Evolutionary conservation across 176 grass and related monocot species (phyloP).

Genomic region (Bothriochloa decipiens): DNA sequence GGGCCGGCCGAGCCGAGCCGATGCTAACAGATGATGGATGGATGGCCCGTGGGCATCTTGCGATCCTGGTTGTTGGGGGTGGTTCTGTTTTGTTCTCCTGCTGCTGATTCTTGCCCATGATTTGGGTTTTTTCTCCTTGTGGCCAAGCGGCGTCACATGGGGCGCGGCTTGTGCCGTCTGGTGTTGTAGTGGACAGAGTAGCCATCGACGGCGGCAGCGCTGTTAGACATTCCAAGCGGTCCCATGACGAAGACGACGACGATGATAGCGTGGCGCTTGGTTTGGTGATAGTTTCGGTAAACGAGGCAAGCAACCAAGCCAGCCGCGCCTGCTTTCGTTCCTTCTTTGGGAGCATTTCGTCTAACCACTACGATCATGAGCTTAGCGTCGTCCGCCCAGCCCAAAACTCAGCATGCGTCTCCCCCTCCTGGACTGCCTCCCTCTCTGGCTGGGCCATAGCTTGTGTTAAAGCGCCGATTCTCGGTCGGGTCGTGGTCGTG

Average conservation of each 20-base stretch:
- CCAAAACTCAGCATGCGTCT: no score
- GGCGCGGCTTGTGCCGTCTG: neutral
- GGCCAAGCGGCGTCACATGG: neutral
- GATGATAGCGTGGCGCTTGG: neutral
- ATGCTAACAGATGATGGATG: neutral
- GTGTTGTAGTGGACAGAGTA: no score
- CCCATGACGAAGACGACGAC: neutral
- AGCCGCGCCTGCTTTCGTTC: no score
- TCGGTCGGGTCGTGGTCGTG: no score
- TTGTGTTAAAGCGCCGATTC: no score
- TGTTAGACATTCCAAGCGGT: constrained; percentile 1
- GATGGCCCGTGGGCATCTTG: constrained; percentile 41
- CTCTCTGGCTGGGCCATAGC: no score
- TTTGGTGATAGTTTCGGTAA: no score
- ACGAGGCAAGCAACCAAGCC: no score
- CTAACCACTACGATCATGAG: neutral
- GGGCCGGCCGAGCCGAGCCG: no score
- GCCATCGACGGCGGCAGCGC: constrained; percentile 29
- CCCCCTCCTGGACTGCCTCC: no score
- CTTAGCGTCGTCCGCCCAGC: no score
- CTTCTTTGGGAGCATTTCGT: neutral
- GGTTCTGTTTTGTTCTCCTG: constrained; percentile 45
- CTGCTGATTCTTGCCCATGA: neutral
- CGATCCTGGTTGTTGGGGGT: constrained; percentile 36
- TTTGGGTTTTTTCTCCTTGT: no score